Percentiles rank a stretch among this genome's conserved stretches.
These are phyloP conservation scores for Cavenderia fasciculata DNA, from an alignment of 78 protist genomes.

Conservation along the genomic window DNA sequence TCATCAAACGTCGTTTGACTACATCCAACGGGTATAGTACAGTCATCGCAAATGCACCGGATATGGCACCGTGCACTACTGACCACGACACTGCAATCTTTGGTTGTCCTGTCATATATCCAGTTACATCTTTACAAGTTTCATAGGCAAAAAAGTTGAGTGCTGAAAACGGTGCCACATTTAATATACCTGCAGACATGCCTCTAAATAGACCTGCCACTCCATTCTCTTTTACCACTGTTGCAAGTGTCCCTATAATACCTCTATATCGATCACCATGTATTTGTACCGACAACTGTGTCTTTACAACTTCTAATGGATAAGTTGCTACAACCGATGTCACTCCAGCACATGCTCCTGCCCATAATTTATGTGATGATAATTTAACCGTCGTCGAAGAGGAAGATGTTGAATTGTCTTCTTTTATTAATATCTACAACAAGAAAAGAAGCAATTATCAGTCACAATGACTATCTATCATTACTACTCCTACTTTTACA, in stretches of 20 bases:
- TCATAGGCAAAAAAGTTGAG: conserved; percentile 57
- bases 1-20: conserved; percentile 62
- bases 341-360: conserved; percentile 74
- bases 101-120: no score
- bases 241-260: not conserved
- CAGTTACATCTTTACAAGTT: conserved; percentile 13
- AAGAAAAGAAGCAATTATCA: no score
- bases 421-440: no score
- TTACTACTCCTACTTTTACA: no score
- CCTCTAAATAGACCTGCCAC: conserved; percentile 30
- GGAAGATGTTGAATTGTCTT: no score
- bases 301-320: conserved; percentile 60
- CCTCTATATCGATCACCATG: not conserved
- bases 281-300: not conserved
- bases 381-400: no score
- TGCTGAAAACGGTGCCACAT: conserved; percentile 70
- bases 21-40: conserved; percentile 70
- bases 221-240: not conserved
- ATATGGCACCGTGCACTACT: conserved; percentile 50
- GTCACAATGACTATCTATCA: no score
- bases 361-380: conserved; percentile 37
- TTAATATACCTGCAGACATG: conserved; percentile 35
- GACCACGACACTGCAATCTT: no score
- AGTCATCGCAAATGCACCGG: conserved; percentile 63
- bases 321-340: conserved; percentile 30